Conservation (phyloP, 2,329 filamentous ascomycete genomes). For the Chrysosporium queenslandicum region DNA sequence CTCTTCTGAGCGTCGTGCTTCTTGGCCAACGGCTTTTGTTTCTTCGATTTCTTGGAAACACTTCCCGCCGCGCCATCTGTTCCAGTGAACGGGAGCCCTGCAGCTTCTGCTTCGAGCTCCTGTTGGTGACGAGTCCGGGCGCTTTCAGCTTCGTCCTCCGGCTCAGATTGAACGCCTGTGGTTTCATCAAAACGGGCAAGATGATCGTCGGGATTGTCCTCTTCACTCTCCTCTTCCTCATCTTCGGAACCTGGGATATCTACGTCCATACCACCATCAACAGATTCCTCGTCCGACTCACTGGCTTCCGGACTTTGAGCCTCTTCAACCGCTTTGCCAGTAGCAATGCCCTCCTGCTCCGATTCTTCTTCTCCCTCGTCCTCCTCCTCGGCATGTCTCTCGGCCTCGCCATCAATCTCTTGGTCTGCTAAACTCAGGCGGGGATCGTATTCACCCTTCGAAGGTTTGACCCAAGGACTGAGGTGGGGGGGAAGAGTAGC, state of each 20-base stretch:
- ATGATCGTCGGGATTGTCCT: conserved; percentile 37
- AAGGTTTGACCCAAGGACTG: conserved; percentile 86
- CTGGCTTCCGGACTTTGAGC: conserved; percentile 31
- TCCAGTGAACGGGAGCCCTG: conserved; percentile 48
- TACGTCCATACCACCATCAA: conserved; percentile 43
- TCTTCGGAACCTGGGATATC: conserved; percentile 40
- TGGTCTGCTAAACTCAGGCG: conserved; percentile 76
- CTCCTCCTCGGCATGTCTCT: conserved; percentile 55
- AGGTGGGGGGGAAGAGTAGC: conserved; percentile 85
- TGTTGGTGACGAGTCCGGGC: conserved; percentile 64
- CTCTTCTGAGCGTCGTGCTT: conserved; percentile 58
- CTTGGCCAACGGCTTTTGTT: conserved; percentile 57
- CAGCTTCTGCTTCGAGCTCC: conserved; percentile 86
- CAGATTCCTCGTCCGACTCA: conserved; percentile 35
- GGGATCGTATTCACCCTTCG: conserved; percentile 83
- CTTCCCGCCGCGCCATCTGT: conserved; percentile 40
- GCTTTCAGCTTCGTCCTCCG: conserved; percentile 51
- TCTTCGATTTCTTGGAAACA: conserved; percentile 52
- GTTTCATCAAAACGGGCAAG: conserved; percentile 44
- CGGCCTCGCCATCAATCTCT: conserved; percentile 74
- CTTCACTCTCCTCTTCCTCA: conserved; percentile 41
- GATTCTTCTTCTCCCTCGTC: conserved; percentile 40
- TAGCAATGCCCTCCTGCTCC: conserved; percentile 31
- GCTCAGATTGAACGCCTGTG: conserved; percentile 38
- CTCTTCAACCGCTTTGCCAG: conserved; percentile 35